Base-by-base conservation (phyloP, 2,329 filamentous ascomycete species). In the Coniochaeta sp. region DNA sequence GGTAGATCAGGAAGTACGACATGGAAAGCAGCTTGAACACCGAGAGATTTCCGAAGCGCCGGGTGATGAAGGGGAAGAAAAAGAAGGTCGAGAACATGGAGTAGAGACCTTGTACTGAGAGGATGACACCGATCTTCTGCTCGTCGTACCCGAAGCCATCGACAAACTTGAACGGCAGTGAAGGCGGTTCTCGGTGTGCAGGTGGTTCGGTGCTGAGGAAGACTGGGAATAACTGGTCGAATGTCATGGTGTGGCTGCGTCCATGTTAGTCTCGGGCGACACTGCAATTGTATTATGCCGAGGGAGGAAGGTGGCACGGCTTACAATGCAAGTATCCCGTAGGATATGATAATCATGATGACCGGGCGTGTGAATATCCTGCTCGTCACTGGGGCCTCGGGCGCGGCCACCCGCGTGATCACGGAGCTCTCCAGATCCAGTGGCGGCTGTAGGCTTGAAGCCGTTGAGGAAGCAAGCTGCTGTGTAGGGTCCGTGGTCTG, bases 301-400 rank as follows among this genome's bases (percentile, higher is more conserved):
- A 28, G 38, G 10, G n/a, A 12, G 12, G 18, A n/a, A 12, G 48
- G 6, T 9, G 24, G 38, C 35, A 22, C 20, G n/a, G 85, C 90
- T 82, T 79, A 96, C 91, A 95, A 96, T 57, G 92, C 92, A 54
- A 97, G 76, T 61, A 97, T 90, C 42, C 91, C 92, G 65, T 95
- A 96, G 50, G 88, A 90, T 52, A 92, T 72, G 57, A 96, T 95
- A 64, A 91, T 92, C 63, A 95, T 76, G 54, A 95, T 75, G 51
- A 97, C 88, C 48, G 92, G 89, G 64, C 77, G 83, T 12, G 89
- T 95, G 67, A 97, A 96, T 8, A 85, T 86, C 61, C 80, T 60
- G n/a, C 35, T 18, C 4, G 40, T 20, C 13, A 53, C 53, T 30
- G 53, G 54, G 16, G 48, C 49, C 22, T 55, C 62, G 45, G 27